phyloP scores from a whole-genome alignment of 2,329 filamentous ascomycete genomes.

The Hortaea werneckii region DNA sequence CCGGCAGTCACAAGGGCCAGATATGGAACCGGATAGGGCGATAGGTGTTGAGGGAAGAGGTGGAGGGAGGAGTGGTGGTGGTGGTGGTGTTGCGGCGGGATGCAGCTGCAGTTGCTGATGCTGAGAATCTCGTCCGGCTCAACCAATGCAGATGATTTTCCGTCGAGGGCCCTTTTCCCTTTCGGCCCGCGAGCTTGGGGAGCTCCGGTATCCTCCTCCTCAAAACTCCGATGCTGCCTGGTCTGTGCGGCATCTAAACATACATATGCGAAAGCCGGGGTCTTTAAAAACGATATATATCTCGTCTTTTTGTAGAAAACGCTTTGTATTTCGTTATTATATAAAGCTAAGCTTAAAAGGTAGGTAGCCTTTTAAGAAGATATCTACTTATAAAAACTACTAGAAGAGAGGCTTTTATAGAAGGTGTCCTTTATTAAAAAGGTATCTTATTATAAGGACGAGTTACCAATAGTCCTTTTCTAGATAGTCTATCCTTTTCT shows the following conservation, averaged over 20 bases:
- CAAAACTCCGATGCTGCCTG: neutral
- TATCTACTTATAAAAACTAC: too few relatives aligned
- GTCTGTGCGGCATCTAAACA: neutral
- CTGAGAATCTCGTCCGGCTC: neutral
- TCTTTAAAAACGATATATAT: too few relatives aligned
- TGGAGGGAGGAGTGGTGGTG: neutral
- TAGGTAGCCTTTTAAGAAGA: too few relatives aligned
- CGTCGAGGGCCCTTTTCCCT: neutral
- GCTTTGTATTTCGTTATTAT: too few relatives aligned
- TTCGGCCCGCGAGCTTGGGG: neutral
- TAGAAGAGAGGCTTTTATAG: too few relatives aligned
- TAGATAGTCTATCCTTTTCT: too few relatives aligned
- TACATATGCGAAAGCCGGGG: too few relatives aligned
- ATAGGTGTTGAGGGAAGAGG: neutral
- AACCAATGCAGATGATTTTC: neutral
- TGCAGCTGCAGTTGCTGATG: neutral
- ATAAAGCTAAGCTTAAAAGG: too few relatives aligned
- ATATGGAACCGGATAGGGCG: neutral
- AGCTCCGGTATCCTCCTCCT: neutral
- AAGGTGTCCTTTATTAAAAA: too few relatives aligned
- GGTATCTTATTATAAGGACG: too few relatives aligned
- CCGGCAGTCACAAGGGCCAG: neutral
- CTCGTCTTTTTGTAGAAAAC: too few relatives aligned
- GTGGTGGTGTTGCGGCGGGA: neutral
- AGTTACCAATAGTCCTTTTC: too few relatives aligned